Base-by-base conservation (phyloP, 2,329 filamentous ascomycete genomes). In the Shiraia sp. region DNA sequence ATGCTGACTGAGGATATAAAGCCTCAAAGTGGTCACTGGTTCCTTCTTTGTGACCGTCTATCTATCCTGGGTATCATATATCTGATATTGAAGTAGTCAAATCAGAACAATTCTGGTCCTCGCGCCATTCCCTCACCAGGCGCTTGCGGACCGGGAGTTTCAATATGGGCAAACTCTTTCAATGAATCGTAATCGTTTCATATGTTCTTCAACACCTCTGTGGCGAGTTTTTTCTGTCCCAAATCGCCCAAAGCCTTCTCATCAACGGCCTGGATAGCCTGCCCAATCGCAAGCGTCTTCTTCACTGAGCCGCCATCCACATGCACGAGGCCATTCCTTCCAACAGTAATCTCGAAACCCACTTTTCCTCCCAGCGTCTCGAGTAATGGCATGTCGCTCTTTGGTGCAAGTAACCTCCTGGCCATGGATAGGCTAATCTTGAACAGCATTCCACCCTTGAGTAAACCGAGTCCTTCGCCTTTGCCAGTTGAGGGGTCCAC, bases 241-340 rank as follows among this genome's bases (percentile, higher is more conserved):
- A 86, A 83, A 23, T 83, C 73, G 3, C 74, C 78, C 50, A 90
- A 70, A 2, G 73, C 74, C 39, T 79, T 78, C 60, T 86, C 79
- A 65, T 97, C 91, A n/a, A 86, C 86, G 64, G 88, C 82, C 58
- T 80, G 79, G 33, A 99, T 74, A 30, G 89, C 88, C 55, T 82
- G 82, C 1, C 91, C 92, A 41, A 97, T 87, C 1, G 83, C 79
- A 48, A 96, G 74, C 6, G 90, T 85, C 23, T 83, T 84, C 71
- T 80, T 86, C 26, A 86, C 73, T 48, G 77, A 86, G 19, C 86
- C 87, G 53, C 87, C 90, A 62, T 92, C 85, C 10, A 97, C 87
- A 90, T 93, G 97, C 15, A 97, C 81, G 67, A 83, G 86, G 28
- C 93, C 93, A 69, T 99, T 99, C 61, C 90, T 82, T 13, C 93